Percentiles rank a stretch among this genome's conserved stretches.
phyloP scores from a whole-genome alignment of 177 flowering plant species.

The Vitis hybrid region DNA sequence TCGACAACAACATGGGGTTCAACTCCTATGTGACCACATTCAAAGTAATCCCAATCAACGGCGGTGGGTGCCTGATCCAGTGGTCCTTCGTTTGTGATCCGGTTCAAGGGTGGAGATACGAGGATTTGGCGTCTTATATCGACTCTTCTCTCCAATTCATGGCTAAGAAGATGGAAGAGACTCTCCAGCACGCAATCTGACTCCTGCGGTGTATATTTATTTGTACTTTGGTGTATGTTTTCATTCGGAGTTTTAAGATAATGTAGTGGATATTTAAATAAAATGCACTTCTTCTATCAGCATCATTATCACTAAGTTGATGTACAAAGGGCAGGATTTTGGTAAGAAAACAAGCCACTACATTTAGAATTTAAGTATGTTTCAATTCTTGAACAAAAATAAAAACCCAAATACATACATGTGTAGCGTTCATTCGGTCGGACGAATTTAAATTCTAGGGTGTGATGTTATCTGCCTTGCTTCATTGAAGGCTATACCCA shows the following conservation, averaged over 20 bases:
- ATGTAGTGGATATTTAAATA: no score
- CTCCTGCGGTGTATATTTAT: neutral
- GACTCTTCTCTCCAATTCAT: constrained; percentile 12
- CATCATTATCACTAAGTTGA: no score
- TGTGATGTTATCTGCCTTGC: neutral
- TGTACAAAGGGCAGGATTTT: no score
- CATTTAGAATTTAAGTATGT: neutral
- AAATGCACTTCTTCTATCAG: no score
- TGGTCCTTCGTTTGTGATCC: constrained; percentile 48
- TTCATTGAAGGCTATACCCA: no score
- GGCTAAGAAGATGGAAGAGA: constrained; percentile 27
- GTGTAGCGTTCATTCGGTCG: neutral
- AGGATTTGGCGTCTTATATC: constrained; percentile 15
- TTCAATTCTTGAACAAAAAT: neutral
- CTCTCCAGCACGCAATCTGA: neutral
- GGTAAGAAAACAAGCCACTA: neutral
- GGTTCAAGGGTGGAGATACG: constrained; percentile 21
- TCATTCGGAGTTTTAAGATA: neutral
- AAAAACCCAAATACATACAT: neutral
- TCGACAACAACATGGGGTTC: constrained; percentile 43
- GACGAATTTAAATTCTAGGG: neutral
- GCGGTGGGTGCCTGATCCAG: constrained; percentile 39
- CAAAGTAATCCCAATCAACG: constrained; percentile 16
- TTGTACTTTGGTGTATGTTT: neutral
- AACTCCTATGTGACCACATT: constrained; percentile 34